phyloP scores from a whole-genome alignment of 2,329 filamentous ascomycete species.

The Apiospora kogelbergensis region DNA sequence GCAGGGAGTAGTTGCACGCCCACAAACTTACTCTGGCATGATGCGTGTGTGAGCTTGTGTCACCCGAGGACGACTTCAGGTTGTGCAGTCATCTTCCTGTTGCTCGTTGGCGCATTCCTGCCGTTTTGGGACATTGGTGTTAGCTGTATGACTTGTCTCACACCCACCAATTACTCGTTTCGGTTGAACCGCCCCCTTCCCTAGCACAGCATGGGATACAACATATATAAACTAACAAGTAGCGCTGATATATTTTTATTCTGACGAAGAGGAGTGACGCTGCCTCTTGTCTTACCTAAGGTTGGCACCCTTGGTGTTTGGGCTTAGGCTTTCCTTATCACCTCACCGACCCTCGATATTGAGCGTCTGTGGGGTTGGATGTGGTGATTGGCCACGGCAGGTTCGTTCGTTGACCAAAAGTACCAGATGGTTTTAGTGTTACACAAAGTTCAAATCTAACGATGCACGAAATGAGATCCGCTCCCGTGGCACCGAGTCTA shows the following conservation, averaged over 20 bases:
- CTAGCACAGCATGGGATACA: not conserved
- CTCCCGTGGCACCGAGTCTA: slow-evolving; percentile 1
- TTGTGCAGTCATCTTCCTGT: not conserved
- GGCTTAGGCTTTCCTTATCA: not conserved
- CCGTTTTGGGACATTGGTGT: slow-evolving; percentile 6
- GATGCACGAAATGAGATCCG: slow-evolving; percentile 5
- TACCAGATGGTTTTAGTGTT: not conserved
- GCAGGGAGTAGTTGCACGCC: not conserved
- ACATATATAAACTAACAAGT: not conserved
- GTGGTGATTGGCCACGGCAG: not conserved
- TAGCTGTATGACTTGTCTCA: not conserved
- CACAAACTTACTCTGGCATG: not conserved
- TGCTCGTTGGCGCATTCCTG: not conserved
- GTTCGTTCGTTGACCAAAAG: not conserved
- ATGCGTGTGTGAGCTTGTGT: not conserved
- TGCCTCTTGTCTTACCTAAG: not conserved
- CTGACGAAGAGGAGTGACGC: not conserved
- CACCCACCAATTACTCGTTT: not conserved
- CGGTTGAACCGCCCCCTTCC: not conserved
- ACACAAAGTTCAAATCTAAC: slow-evolving; percentile 1
- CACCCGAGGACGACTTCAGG: not conserved
- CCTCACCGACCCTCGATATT: not conserved
- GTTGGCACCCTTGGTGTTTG: not conserved
- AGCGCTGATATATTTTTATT: not conserved
- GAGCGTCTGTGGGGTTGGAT: not conserved